Evolutionary conservation across 768 basidiomycete species (phyloP), one percentile per base, ranked within the genome.

Genomic region (Lentinula aciculospora): DNA sequence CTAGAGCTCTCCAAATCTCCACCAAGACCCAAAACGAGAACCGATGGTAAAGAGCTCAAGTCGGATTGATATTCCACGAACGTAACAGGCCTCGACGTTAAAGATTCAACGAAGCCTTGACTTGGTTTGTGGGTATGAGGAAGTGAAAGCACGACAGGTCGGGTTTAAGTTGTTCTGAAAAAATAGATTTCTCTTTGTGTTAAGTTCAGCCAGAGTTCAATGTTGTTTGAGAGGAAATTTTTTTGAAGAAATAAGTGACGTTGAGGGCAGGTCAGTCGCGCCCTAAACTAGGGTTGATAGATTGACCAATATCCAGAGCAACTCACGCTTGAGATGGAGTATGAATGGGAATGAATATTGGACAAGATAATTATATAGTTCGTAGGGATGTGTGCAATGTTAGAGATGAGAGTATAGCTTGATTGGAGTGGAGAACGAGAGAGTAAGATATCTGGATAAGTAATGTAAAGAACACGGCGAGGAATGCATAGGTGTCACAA

Each of bases 71-170:
- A 61, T 86, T 81, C 84, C 85, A 86, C 77, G 73, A 82, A 81
- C 84, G 84, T 86, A 86, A 86, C 85, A 85, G 80, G 75, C 79
- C 76, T 79, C 72, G 66, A 75, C 71, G 72, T 72, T 81, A 64
- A 65, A 49, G 37, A 66, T 44, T 62, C 68, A 74, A 76, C 74
- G 72, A 76, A 73, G 76, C 80, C 85, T 85, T 86, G 85, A 86
- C 85, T 81, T 73, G 76, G 82, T 79, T 75, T 75, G 72, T 81
- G 80, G 80, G 49, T 47, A 4, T 3, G 17, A 17, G n/a, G 21
- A 46, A 46, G 9, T 9, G 13, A 46, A 7, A 46, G 23, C 44
- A 10, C 6, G 25, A 25, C 23, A 46, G n/a, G n/a, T n/a, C n/a
- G n/a, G n/a, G n/a, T n/a, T n/a, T n/a, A n/a, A n/a, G n/a, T 46